These are phyloP conservation scores for Aspergillus brunneoviolaceus DNA, from an alignment of 2,329 filamentous ascomycete species.

Conservation along the genomic window DNA sequence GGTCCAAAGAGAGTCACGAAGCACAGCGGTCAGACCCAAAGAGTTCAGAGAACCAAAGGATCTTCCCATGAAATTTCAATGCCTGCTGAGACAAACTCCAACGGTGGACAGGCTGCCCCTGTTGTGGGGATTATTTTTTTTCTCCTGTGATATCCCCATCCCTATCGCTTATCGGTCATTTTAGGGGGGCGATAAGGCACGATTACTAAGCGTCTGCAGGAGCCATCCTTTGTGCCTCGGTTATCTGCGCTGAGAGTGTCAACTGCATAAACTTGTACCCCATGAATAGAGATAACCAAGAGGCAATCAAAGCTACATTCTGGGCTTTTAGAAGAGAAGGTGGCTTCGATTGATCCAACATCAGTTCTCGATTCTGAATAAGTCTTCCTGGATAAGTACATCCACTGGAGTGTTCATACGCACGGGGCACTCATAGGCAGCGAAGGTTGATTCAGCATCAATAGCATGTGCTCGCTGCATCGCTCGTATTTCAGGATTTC, in stretches of 20 bases:
- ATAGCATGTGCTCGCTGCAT: too few species aligned
- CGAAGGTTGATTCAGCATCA: too few species aligned
- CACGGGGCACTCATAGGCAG: too few species aligned
- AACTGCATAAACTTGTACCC: too few species aligned
- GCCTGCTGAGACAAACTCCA: not conserved
- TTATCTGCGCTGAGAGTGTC: not conserved
- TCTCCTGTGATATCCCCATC: not conserved
- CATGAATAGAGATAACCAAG: too few species aligned
- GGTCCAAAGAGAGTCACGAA: conserved; percentile 5
- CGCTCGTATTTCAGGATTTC: too few species aligned
- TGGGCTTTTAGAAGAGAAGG: too few species aligned
- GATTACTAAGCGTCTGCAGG: not conserved
- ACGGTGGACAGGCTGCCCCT: not conserved
- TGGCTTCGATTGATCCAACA: too few species aligned
- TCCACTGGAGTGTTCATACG: too few species aligned
- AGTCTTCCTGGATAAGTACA: too few species aligned
- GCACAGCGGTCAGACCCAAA: not conserved
- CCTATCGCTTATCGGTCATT: not conserved
- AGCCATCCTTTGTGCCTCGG: not conserved
- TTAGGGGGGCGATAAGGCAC: not conserved
- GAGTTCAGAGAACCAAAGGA: not conserved
- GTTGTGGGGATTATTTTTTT: not conserved
- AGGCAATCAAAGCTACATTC: too few species aligned
- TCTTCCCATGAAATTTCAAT: not conserved
- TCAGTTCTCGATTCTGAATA: too few species aligned